A percentile compares a stretch with the other conserved stretches of the same genome.
These are phyloP conservation scores for Trichoderma simmonsii DNA, from an alignment of 2,329 filamentous ascomycete genomes.

Conservation along the genomic window DNA sequence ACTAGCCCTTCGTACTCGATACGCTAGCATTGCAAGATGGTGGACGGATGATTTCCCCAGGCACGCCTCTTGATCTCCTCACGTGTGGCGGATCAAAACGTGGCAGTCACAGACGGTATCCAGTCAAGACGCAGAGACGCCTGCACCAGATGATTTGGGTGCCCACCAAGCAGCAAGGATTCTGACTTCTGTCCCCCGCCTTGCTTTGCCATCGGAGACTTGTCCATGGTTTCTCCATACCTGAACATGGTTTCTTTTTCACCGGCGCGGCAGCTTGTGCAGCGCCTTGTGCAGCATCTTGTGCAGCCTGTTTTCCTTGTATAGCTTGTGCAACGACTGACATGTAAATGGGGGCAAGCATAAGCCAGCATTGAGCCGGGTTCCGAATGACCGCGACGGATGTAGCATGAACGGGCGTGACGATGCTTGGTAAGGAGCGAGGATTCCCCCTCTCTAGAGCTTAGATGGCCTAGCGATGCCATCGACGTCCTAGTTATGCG, in stretches of 20 bases:
- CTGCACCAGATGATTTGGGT: not conserved
- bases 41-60: not conserved
- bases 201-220: slow-evolving; percentile 3
- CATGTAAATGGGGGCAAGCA: not conserved
- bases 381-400: not conserved
- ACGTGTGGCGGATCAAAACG: slow-evolving; percentile 2
- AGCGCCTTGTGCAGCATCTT: not conserved
- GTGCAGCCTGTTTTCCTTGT: not conserved
- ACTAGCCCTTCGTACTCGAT: not conserved
- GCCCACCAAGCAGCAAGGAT: slow-evolving; percentile 11
- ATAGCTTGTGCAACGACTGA: not conserved
- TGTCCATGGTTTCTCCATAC: slow-evolving; percentile 1
- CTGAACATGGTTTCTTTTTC: not conserved
- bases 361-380: not conserved
- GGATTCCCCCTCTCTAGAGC: not conserved
- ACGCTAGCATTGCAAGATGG: not conserved
- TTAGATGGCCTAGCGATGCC: not conserved
- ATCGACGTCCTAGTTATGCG: not conserved
- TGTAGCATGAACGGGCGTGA: not conserved
- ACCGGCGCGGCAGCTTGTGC: not conserved
- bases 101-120: slow-evolving; percentile 5
- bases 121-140: slow-evolving; percentile 6
- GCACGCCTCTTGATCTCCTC: not conserved
- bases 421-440: not conserved
- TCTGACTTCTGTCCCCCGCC: not conserved